A percentile compares a stretch with the other conserved stretches of the same genome.
phyloP scores from a whole-genome alignment of 2,329 filamentous ascomycete species.

The Aspergillus fijiensis region DNA sequence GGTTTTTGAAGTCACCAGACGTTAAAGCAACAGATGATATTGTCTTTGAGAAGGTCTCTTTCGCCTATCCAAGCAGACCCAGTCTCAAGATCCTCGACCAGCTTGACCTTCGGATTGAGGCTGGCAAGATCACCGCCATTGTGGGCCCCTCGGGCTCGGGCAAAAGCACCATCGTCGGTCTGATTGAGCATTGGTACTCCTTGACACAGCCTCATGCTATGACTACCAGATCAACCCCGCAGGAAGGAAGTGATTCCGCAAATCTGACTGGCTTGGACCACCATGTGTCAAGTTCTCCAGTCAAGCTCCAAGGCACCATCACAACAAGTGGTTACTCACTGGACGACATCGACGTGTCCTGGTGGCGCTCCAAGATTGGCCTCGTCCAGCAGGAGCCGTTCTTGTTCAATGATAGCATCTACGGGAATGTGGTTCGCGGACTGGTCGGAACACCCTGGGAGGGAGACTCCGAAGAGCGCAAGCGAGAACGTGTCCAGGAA shows the following conservation, averaged over 20 bases:
- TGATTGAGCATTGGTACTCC: conserved; percentile 46
- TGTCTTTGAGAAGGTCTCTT: no score
- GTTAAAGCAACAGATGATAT: no score
- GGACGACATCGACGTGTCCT: conserved; percentile 60
- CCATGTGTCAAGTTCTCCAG: no score
- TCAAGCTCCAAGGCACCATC: no score
- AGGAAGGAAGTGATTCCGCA: no score
- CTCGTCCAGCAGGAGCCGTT: conserved; percentile 69
- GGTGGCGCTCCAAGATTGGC: conserved; percentile 58
- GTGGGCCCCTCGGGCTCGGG: conserved; percentile 48
- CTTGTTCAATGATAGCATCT: conserved; percentile 66
- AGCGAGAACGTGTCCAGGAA: conserved; percentile 55
- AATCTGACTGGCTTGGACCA: no score
- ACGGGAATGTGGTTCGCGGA: conserved; percentile 62
- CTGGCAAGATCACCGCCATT: conserved; percentile 42
- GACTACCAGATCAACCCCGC: no score
- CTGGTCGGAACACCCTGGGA: conserved; percentile 44
- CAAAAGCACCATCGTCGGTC: conserved; percentile 47
- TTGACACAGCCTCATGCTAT: no score
- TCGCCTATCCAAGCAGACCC: no score
- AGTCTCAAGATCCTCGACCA: no score
- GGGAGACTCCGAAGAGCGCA: conserved; percentile 29
- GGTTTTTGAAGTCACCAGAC: no score
- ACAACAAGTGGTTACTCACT: conserved; percentile 45
- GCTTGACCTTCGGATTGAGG: no score